These are phyloP conservation scores for Sparassis latifolia DNA, from an alignment of 1,284 basidiomycete genomes.

Conservation along the genomic window DNA sequence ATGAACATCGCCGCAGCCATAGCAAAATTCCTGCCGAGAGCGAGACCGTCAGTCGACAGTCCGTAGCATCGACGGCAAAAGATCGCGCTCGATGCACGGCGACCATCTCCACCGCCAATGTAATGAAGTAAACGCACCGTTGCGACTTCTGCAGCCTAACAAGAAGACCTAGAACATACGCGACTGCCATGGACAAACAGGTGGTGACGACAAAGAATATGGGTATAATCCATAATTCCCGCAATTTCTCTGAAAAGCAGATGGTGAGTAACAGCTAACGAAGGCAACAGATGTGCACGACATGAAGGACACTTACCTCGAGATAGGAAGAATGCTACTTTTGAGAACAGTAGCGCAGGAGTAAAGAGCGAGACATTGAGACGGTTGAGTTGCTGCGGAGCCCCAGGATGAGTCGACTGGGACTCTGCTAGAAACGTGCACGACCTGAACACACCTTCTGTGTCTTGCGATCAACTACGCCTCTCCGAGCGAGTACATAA, in stretches of 20 bases:
- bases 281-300: background rate
- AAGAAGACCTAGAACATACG: slow-evolving; percentile 42
- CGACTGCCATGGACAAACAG: slow-evolving; percentile 50
- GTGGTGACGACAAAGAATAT: slow-evolving; percentile 74
- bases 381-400: slow-evolving; percentile 61
- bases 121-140: slow-evolving; percentile 32
- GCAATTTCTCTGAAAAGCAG: slow-evolving; percentile 53
- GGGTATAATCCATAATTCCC: slow-evolving; percentile 90
- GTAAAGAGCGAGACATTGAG: slow-evolving; percentile 89
- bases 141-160: slow-evolving; percentile 57
- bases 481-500: slow-evolving; percentile 73
- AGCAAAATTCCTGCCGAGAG: slow-evolving; percentile 60
- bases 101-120: background rate
- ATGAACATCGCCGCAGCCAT: slow-evolving; percentile 85
- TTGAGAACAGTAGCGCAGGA: slow-evolving; percentile 87
- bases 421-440: background rate
- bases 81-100: background rate
- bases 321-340: slow-evolving; percentile 80
- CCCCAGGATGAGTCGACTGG: background rate
- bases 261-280: slow-evolving; percentile 17
- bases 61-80: background rate
- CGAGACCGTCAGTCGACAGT: slow-evolving; percentile 2
- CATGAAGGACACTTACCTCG: slow-evolving; percentile 39
- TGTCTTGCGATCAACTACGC: slow-evolving; percentile 84
- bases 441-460: slow-evolving; percentile 62